Conservation (phyloP, 257 asterid genomes). For the Gentiana dahurica region DNA sequence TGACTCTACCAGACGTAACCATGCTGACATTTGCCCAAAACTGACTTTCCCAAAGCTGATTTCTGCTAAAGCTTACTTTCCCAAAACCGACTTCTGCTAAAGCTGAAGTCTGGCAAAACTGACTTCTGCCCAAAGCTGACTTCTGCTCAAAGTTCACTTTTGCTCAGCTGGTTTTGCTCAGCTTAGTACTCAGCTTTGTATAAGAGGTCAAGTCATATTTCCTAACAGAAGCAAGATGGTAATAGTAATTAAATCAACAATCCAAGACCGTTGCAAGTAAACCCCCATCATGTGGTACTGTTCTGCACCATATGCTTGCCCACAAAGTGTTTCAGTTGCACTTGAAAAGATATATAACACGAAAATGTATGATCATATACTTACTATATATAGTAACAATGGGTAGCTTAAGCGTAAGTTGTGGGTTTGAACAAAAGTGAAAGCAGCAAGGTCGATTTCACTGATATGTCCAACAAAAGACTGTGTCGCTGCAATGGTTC, state of each 20-base stretch:
- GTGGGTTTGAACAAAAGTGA: constrained; percentile 67
- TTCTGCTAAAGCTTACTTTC: too few relatives aligned
- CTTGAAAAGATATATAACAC: constrained; percentile 28
- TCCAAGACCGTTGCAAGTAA: constrained; percentile 89
- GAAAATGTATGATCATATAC: background rate
- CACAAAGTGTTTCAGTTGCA: constrained; percentile 93
- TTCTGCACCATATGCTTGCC: constrained; percentile 89
- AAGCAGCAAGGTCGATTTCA: constrained; percentile 57
- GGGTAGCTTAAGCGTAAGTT: constrained; percentile 44
- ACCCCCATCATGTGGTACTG: constrained; percentile 91
- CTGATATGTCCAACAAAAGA: constrained; percentile 62
- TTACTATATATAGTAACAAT: background rate
- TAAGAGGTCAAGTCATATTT: too few relatives aligned
- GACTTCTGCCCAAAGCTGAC: too few relatives aligned
- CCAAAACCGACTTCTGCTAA: too few relatives aligned
- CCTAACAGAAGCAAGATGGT: constrained; percentile 23
- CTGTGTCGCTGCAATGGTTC: constrained; percentile 55
- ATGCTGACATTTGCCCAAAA: too few relatives aligned
- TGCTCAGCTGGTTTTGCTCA: too few relatives aligned
- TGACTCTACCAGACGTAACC: too few relatives aligned
- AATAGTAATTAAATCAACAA: constrained; percentile 56
- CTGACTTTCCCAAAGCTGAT: too few relatives aligned
- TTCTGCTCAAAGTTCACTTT: too few relatives aligned
- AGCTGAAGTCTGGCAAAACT: too few relatives aligned
- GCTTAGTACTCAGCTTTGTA: too few relatives aligned